Base-by-base conservation (phyloP, 352 stramenopile species). In the Pythium rhizo-oryzae region DNA sequence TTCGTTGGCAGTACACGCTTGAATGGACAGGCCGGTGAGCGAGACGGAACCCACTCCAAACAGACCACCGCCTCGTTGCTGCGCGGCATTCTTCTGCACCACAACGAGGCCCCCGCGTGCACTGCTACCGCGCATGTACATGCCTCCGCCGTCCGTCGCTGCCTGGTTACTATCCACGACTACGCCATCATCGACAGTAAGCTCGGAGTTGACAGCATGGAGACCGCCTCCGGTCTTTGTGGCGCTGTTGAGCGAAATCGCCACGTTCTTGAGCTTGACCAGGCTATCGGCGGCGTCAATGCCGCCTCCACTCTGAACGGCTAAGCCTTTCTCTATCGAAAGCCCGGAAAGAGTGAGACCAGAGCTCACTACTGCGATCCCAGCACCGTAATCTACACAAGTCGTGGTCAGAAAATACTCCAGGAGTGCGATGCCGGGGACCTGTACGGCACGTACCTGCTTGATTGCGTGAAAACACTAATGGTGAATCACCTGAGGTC, bases 381-480 rank as follows among this genome's bases (percentile, higher is more conserved):
- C 66, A 16, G 39, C 60, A 11, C 66, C 66, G n/a, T 49, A 5
- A 0, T 37, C 66, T 72, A 23, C 57, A 66, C n/a, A n/a, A n/a
- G n/a, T n/a, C n/a, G n/a, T n/a, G n/a, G n/a, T n/a, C n/a, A n/a
- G n/a, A n/a, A n/a, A n/a, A n/a, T n/a, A n/a, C n/a, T n/a, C n/a
- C n/a, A n/a, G n/a, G n/a, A n/a, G n/a, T n/a, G n/a, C n/a, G n/a
- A n/a, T n/a, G n/a, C n/a, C n/a, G n/a, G n/a, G n/a, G n/a, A n/a
- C n/a, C n/a, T n/a, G n/a, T n/a, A 33, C 6, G 28, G 28, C 28
- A 44, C 67, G n/a, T 62, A 74, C 67, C 61, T 24, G 67, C 67
- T 43, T 25, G 49, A 50, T 70, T 74, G 35, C 28, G 21, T 6
- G 61, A 2, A 15, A 50, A 19, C 28, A 7, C 21, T 30, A 9